Evolutionary conservation across 805 yeast genomes (phyloP), one percentile per base, ranked within the genome.

Genomic region (Lachancea mirantina): DNA sequence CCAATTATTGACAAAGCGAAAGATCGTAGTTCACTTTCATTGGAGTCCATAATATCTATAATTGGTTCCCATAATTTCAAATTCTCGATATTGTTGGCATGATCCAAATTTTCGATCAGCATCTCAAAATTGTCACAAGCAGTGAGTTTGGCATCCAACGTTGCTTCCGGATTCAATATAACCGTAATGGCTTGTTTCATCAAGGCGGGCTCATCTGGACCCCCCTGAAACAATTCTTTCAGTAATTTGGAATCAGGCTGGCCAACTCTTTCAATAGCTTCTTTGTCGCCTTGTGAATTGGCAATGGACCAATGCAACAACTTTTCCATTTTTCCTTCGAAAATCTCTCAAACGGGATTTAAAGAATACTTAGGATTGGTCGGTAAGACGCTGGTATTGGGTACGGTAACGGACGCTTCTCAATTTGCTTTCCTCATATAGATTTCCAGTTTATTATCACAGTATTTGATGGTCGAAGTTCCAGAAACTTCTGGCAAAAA

Each of bases 111-210:
- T 53, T 89, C 97, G 30, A 92, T 79, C 32, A 89, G 65, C 89
- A 88, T 85, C 55, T 89, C 96, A 49, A 89, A 81, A 55, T 85
- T 84, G 43, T 89, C 96, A 39, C 87, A 71, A 0, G 96, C 95
- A 6, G 73, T 71, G 32, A 78, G 65, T 46, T 80, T 81, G 46
- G 69, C 68, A 24, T 81, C 89, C 14, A 72, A 46, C 6, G 70
- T 70, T 3, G 76, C 74, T 29, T 76, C 80, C 5, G 74, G 71
- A 47, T 73, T 66, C 2, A 60, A 50, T 4, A 82, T 74, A 7
- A 81, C 76, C 5, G 55, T 49, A 53, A 88, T 72, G 19, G 84
- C 74, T 44, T 84, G 80, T 43, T 68, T 76, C 98, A 92, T 92
- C 41, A 84, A 63, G 2, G 87, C 69, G 4, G 95, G 83, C 48